Evolutionary conservation across 2,329 filamentous ascomycete species (phyloP).

Genomic region (Metarhizium humberi): DNA sequence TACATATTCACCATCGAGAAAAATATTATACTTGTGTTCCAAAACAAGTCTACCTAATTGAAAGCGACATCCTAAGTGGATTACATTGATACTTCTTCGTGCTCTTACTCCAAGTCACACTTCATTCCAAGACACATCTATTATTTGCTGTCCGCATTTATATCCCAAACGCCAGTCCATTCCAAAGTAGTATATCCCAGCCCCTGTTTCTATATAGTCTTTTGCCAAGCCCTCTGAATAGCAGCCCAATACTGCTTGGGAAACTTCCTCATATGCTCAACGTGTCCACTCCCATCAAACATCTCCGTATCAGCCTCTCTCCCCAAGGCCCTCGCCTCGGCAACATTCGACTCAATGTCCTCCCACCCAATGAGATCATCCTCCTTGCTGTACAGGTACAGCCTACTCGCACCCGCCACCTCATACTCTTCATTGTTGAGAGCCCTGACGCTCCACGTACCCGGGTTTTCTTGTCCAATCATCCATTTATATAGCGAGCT

Average conservation of each 20-base stretch:
- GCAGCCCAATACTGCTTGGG: slow-evolving; percentile 48
- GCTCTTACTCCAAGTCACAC: too few species aligned
- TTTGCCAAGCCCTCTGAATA: slow-evolving; percentile 22
- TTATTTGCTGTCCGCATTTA: too few species aligned
- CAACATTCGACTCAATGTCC: slow-evolving; percentile 46
- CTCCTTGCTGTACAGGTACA: slow-evolving; percentile 50
- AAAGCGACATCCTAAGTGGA: too few species aligned
- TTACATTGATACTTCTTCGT: too few species aligned
- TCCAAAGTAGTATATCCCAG: background rate
- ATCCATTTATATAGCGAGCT: slow-evolving; percentile 25
- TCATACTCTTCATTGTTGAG: slow-evolving; percentile 28
- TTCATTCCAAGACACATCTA: too few species aligned
- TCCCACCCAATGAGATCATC: slow-evolving; percentile 46
- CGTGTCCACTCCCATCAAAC: slow-evolving; percentile 51
- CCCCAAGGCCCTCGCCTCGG: slow-evolving; percentile 35
- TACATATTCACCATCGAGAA: too few species aligned
- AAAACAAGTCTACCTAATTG: too few species aligned
- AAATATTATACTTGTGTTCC: too few species aligned
- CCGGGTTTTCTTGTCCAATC: slow-evolving; percentile 29
- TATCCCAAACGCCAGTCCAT: background rate
- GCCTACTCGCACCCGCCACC: slow-evolving; percentile 28
- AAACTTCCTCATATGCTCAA: slow-evolving; percentile 50
- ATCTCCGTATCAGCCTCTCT: slow-evolving; percentile 38
- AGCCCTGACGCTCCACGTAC: slow-evolving; percentile 26
- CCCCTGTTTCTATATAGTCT: background rate